Evolutionary conservation across 495 filamentous ascomycete species (phyloP), one percentile per base, ranked within the genome.

Genomic region (Polyplosphaeria fusca): DNA sequence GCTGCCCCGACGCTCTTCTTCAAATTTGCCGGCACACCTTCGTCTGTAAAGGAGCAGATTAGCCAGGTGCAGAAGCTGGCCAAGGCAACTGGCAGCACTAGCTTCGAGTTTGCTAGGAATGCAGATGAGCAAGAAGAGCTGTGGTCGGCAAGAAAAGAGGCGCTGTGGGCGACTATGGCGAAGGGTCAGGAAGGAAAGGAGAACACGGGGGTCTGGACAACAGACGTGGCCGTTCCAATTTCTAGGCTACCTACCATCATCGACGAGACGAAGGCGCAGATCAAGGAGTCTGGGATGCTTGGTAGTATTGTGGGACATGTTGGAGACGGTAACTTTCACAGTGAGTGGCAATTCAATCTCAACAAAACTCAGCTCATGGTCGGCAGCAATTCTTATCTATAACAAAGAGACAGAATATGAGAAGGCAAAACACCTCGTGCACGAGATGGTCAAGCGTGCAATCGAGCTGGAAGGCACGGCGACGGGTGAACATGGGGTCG

Each of bases 1-100:
- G 84, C 86, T 56, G 81, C 81, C 16, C 91, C 92, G 3, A 96
- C 92, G 3, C 73, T 97, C 3, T 96, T 97, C 74, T 93, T 97
- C 80, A 96, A 96, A 67, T 97, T 95, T 71, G 80, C 82, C 14
- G 90, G 91, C 27, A 93, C 89, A 0, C 77, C 75, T 0, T 73
- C 73, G 3, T 80, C 81, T 4, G 89, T 96, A 18, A 88, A 89
- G 66, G 91, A 96, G 71, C 89, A 94, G 69, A 81, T 95, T 47
- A 72, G 73, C 25, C 74, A 87, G 44, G 90, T 94, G 1, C 80
- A 81, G 65, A 73, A 74, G 46, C 74, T 95, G 19, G 84, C 88
- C 5, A 79, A 81, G 60, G 47, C 55, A 12, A 74, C 84, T 22
- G 83, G 86, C 20, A 80, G 81, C 44, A 70, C 80, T 55, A 77